These are phyloP conservation scores for Fusarium gaditjirri DNA, from an alignment of 2,329 filamentous ascomycete species.

Conservation along the genomic window DNA sequence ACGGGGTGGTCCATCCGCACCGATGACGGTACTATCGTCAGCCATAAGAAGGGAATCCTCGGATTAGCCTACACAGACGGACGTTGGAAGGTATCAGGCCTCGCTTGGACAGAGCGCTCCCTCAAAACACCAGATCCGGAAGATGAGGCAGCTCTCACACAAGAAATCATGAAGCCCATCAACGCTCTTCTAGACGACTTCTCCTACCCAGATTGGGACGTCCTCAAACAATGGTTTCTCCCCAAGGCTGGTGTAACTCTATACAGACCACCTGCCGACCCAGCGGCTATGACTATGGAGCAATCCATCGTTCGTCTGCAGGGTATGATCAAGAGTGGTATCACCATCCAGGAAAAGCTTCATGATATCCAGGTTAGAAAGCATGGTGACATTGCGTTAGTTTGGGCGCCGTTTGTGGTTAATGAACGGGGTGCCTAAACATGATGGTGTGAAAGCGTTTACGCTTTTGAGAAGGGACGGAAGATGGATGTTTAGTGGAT, in stretches of 20 bases:
- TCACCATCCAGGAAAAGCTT: not conserved
- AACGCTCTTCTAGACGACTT: conserved; percentile 19
- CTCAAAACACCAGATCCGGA: not conserved
- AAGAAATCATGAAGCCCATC: conserved; percentile 11
- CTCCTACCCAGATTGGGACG: conserved; percentile 10
- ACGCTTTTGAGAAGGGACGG: not conserved
- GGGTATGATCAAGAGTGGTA: conserved; percentile 7
- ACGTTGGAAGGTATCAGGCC: conserved; percentile 10
- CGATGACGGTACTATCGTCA: not conserved
- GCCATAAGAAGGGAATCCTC: conserved; percentile 10
- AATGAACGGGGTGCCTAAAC: not conserved
- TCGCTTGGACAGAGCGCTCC: not conserved
- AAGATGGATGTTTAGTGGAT: conserved; percentile 13
- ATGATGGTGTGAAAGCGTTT: conserved; percentile 8
- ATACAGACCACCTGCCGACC: not conserved
- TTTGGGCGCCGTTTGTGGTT: conserved; percentile 27
- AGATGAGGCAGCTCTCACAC: not conserved
- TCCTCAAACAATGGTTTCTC: conserved; percentile 13
- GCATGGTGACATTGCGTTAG: conserved; percentile 9
- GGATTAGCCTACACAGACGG: conserved; percentile 3
- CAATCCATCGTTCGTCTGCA: conserved; percentile 16
- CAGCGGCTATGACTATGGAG: conserved; percentile 18
- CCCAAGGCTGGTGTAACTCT: conserved; percentile 3
- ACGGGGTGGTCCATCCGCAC: conserved; percentile 2
- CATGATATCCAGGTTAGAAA: conserved; percentile 5